Evolutionary conservation across 2,329 filamentous ascomycete species (phyloP).

Genomic region (Colletotrichum navitas): DNA sequence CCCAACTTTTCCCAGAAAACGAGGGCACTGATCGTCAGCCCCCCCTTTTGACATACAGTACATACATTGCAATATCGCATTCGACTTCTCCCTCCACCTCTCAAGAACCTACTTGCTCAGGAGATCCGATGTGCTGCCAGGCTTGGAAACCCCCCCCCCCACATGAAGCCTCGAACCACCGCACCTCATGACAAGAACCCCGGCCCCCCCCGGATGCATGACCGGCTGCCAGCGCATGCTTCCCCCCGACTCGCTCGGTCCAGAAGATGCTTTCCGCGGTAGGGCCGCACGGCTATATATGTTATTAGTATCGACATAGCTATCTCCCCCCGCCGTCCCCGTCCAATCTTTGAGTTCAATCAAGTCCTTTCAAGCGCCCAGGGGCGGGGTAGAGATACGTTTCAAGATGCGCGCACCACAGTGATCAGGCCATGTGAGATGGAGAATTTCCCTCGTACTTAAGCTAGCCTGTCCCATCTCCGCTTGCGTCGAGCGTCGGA

Average conservation of each 20-base stretch:
- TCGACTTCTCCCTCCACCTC: neutral
- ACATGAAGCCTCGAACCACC: constrained; percentile 12
- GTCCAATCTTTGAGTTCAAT: constrained; percentile 6
- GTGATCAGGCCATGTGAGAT: constrained; percentile 33
- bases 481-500: neutral
- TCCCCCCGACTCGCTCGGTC: constrained; percentile 17
- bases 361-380: neutral
- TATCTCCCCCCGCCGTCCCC: neutral
- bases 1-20: neutral
- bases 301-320: neutral
- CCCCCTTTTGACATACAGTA: neutral
- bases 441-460: constrained; percentile 7
- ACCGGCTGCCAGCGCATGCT: neutral
- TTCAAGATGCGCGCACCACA: constrained; percentile 33
- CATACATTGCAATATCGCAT: neutral
- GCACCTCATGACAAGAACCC: constrained; percentile 7
- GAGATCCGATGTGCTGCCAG: neutral
- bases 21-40: neutral
- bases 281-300: neutral
- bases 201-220: neutral
- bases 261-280: constrained; percentile 17
- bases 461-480: constrained; percentile 23
- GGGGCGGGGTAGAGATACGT: constrained; percentile 38
- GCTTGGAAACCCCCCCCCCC: neutral
- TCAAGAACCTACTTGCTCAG: neutral